Base-by-base conservation (phyloP, 306 rosid genomes). In the Rubus idaeus region DNA sequence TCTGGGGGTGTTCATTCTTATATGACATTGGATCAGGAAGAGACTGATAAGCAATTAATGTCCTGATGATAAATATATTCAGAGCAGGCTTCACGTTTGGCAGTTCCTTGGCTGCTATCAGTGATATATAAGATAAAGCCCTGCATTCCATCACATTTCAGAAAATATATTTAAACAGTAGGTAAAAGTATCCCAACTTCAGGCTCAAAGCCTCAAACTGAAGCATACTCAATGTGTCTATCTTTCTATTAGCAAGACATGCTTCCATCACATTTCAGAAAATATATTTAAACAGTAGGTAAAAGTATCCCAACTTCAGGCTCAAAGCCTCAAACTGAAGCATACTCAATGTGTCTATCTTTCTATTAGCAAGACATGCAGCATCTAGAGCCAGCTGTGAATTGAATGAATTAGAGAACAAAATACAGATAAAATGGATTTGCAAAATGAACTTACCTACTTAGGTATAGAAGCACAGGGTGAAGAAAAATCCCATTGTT, bases 391-490 rank as follows among this genome's bases (percentile, higher is more conserved):
- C 68, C 40, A 41, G 41, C 55, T 17, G 13, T 73, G 20, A 41
- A 42, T 42, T 14, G 56, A 58, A 23, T 45, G 18, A 44, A 73
- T 13, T 41, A 41, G 10, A 72, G 21, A 55, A 44, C 8, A 57
- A n/a, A n/a, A 55, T 39, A 7, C 18, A n/a, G 49, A 23, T 9
- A 52, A 20, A 47, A 57, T 16, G 3, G 20, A 47, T 20, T 21
- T 61, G 64, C 30, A 26, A 56, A 55, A n/a, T 57, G 17, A 52
- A 75, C 88, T 61, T 88, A 95, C 98, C 98, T 87, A 81, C 91
- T 95, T 78, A 95, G 87, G 85, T 89, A 95, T 53, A 92, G 73
- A 79, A 95, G 94, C 77, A 95, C 90, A n/a, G 97, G 99, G 64
- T 95, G 97, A 84, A 92, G 92, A 75, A 95, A 84, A 61, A 92